A percentile compares a stretch with the other conserved stretches of the same genome.
Conservation (phyloP, 1,139 yeast species). For the Petasospora fabianii region DNA sequence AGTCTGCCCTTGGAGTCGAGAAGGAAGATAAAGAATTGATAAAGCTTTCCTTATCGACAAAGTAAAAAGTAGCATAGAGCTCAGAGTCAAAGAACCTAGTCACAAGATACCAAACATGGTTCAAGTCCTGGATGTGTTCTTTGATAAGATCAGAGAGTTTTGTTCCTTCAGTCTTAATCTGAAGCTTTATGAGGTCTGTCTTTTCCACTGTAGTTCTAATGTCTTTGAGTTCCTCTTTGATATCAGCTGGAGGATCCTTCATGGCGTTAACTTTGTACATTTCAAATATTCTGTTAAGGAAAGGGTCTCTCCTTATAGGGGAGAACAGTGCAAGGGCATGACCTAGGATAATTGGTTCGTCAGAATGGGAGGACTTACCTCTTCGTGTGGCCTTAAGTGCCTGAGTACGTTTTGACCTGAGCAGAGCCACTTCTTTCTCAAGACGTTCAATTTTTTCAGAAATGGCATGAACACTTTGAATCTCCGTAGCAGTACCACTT, state of each 20-base stretch:
- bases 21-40: conserved; percentile 4
- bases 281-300: conserved; percentile 7
- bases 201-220: conserved; percentile 2
- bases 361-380: conserved; percentile 2
- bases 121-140: conserved; percentile 6
- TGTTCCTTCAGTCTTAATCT: conserved; percentile 1
- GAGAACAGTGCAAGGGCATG: conserved; percentile 9
- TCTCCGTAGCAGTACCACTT: conserved; percentile 3
- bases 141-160: conserved; percentile 6
- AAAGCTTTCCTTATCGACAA: conserved; percentile 8
- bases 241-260: conserved; percentile 1
- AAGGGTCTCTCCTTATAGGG: conserved; percentile 6
- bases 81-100: conserved; percentile 12
- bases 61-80: conserved; percentile 4
- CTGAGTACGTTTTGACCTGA: conserved; percentile 4
- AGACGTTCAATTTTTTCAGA: conserved; percentile 11
- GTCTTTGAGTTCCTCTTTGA: conserved; percentile 8
- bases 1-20: conserved; percentile 2
- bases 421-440: conserved; percentile 9
- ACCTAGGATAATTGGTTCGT: conserved; percentile 8
- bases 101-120: conserved; percentile 10
- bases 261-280: conserved; percentile 1
- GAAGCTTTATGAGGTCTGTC: conserved; percentile 4
- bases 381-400: conserved; percentile 3
- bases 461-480: conserved; percentile 8